Percentiles rank a stretch among this genome's conserved stretches.
Conservation (phyloP, 164 flowering plant genomes). For the Buxus sempervirens region DNA sequence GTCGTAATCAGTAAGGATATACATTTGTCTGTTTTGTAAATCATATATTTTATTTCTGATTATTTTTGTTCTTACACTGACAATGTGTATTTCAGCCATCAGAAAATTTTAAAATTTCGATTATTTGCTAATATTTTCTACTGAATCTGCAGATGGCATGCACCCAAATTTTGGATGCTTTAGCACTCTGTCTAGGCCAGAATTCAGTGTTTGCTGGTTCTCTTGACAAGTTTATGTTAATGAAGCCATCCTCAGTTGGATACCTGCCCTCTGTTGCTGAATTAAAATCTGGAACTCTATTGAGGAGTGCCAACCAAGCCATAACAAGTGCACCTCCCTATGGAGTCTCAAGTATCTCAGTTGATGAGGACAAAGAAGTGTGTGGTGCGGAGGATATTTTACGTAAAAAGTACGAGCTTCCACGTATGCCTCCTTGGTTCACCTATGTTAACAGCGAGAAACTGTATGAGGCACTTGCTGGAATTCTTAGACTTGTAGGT, state of each 20-base stretch:
- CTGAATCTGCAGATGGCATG: conserved; percentile 49
- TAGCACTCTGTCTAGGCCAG: conserved; percentile 67
- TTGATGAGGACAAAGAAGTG: conserved; percentile 18
- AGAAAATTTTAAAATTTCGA: neutral
- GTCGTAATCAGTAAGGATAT: too few relatives aligned
- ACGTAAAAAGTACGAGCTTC: conserved; percentile 48
- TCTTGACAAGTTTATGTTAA: conserved; percentile 50
- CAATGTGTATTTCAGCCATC: too few relatives aligned
- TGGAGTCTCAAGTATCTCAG: conserved; percentile 15
- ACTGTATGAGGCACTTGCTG: conserved; percentile 65
- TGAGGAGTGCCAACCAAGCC: conserved; percentile 9
- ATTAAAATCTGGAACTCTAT: conserved; percentile 36
- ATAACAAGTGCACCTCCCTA: conserved; percentile 17
- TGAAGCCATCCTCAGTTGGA: conserved; percentile 54
- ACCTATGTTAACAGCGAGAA: conserved; percentile 54
- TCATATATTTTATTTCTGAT: too few relatives aligned
- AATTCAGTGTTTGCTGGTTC: conserved; percentile 83
- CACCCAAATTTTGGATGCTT: conserved; percentile 62
- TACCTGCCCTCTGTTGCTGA: conserved; percentile 75
- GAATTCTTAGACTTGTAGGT: conserved; percentile 80
- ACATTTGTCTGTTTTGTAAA: too few relatives aligned
- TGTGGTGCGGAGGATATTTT: conserved; percentile 11
- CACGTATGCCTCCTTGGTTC: conserved; percentile 97
- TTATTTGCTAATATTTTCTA: neutral
- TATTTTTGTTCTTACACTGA: too few relatives aligned